phyloP scores from a whole-genome alignment of 768 basidiomycete species.

The Mycena haematopus region DNA sequence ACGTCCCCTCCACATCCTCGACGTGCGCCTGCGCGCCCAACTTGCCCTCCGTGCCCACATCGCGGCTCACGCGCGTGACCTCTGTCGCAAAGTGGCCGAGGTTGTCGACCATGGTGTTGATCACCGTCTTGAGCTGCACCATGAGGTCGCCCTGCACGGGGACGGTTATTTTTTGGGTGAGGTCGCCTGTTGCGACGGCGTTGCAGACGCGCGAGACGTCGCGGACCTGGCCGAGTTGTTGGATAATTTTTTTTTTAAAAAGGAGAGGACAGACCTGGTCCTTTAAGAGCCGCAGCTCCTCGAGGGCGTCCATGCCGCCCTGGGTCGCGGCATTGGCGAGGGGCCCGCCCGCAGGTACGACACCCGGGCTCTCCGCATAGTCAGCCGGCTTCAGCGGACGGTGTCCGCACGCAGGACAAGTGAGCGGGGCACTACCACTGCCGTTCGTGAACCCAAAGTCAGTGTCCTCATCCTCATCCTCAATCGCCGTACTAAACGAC shows the following conservation, averaged over 20 bases:
- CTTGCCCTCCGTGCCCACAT: slow-evolving; percentile 57
- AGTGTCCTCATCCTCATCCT: not conserved
- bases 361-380: slow-evolving; percentile 35
- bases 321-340: slow-evolving; percentile 62
- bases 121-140: slow-evolving; percentile 72
- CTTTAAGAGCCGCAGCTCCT: slow-evolving; percentile 74
- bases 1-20: slow-evolving; percentile 74
- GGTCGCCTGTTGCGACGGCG: slow-evolving; percentile 71
- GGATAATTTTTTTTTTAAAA: not conserved
- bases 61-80: slow-evolving; percentile 75
- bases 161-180: slow-evolving; percentile 74
- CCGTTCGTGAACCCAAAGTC: not conserved
- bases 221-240: slow-evolving; percentile 50
- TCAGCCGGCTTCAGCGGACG: not conserved
- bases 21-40: slow-evolving; percentile 76
- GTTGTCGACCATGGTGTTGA: slow-evolving; percentile 62
- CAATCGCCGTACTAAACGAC: slow-evolving; percentile 17
- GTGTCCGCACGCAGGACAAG: slow-evolving; percentile 28
- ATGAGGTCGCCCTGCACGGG: slow-evolving; percentile 73
- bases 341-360: slow-evolving; percentile 61
- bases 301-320: slow-evolving; percentile 67
- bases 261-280: slow-evolving; percentile 47
- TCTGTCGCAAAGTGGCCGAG: slow-evolving; percentile 60
- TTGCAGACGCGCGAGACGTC: slow-evolving; percentile 75
- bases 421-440: not conserved